A percentile compares a stretch with the other conserved stretches of the same genome.
These are phyloP conservation scores for Pestalotiopsis sp. DNA, from an alignment of 2,329 filamentous ascomycete species.

Conservation along the genomic window DNA sequence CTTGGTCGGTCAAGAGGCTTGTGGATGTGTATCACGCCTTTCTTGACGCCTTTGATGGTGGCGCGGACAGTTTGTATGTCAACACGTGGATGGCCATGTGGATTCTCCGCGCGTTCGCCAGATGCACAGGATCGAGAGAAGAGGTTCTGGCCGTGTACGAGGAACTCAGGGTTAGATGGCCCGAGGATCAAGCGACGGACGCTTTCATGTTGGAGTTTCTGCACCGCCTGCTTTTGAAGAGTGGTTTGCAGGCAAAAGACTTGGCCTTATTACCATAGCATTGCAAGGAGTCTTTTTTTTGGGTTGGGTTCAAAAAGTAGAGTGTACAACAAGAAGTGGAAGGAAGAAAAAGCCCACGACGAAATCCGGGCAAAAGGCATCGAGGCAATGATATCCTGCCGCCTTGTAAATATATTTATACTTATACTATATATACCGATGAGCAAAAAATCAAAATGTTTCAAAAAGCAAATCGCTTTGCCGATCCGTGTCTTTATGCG, in stretches of 20 bases:
- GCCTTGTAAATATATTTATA: not conserved
- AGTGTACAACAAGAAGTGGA: constrained; percentile 2
- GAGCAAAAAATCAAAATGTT: not conserved
- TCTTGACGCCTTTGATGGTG: constrained; percentile 54
- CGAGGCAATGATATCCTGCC: not conserved
- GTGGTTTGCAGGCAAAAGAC: constrained; percentile 21
- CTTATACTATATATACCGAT: not conserved
- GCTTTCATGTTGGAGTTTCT: constrained; percentile 52
- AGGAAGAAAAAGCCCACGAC: not conserved
- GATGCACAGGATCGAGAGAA: constrained; percentile 52
- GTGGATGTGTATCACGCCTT: constrained; percentile 70
- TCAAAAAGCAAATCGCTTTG: not conserved
- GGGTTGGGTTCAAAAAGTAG: constrained; percentile 6
- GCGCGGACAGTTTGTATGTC: constrained; percentile 51
- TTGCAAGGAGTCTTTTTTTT: constrained; percentile 13
- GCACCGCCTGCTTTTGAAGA: constrained; percentile 41
- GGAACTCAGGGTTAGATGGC: constrained; percentile 50
- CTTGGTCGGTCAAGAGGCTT: constrained; percentile 75
- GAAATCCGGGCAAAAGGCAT: not conserved
- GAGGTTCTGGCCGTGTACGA: constrained; percentile 59
- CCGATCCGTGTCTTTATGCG: not conserved
- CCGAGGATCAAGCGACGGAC: constrained; percentile 41
- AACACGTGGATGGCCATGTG: constrained; percentile 65
- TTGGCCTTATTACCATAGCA: not conserved
- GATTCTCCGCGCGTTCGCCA: constrained; percentile 65